Evolutionary conservation across 1,139 yeast genomes (phyloP), one percentile per base, ranked within the genome.

Genomic region (Pichia sp.): DNA sequence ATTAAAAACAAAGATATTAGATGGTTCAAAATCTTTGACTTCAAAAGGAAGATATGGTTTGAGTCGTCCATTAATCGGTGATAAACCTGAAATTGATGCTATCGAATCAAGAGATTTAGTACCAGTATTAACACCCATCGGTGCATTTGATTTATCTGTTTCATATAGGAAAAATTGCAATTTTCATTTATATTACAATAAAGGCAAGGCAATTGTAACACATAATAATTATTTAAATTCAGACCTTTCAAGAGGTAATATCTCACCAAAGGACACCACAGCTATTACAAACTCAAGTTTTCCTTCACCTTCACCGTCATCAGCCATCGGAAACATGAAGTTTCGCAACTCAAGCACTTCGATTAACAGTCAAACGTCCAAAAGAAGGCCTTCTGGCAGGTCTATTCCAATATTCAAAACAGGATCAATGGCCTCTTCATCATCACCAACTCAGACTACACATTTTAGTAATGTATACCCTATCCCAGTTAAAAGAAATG

Each of bases 31-130:
- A 53, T 83, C 94, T 0, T 86, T 89, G 39, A 73, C 82, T 30
- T 84, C 95, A 3, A 83, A 82, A 59, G 96, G 96, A 2, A 69
- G 97, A 54, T 78, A 88, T 30, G 97, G 97, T 0, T 72, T 90
- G 48, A 82, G 90, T 51, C 85, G 83, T 60, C 71, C 83, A 2
- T 75, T 88, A 2, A 72, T 78, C 3, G 47, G 44, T 18, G 52
- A 51, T 4, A 52, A 46, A 31, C 45, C 51, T 9, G 45, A 40
- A 33, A 43, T 26, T 7, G 51, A 51, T 33, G 30, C 38, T 10
- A 47, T 54, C 3, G 49, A 48, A 44, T 58, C 63, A 4, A 57
- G 53, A 60, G 73, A 73, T 50, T 78, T 92, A 50, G 74, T 77
- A 9, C 86, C 94, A 0, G 78, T 92, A 2, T 74, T 75, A 49